Percentiles rank a stretch among this genome's conserved stretches.
Conservation (phyloP, 2,329 filamentous ascomycete species). For the Scedosporium boydii region DNA sequence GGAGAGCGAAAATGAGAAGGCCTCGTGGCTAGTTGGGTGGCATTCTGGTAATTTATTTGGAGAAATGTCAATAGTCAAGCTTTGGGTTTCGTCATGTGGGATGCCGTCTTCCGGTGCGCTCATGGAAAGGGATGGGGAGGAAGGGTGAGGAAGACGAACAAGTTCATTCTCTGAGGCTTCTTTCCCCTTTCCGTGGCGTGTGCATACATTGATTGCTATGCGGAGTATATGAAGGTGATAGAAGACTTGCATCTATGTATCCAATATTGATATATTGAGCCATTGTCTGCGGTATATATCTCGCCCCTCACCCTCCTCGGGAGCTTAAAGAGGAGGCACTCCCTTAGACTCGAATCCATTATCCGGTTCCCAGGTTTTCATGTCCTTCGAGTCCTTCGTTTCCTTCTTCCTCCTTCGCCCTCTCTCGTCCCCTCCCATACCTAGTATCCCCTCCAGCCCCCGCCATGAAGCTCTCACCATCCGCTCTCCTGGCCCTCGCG, state of each 20-base stretch:
- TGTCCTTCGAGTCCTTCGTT: background rate
- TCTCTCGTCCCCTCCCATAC: background rate
- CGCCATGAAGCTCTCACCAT: constrained; percentile 3
- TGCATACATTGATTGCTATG: background rate
- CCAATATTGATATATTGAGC: background rate
- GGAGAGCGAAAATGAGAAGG: background rate
- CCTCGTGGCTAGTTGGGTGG: background rate
- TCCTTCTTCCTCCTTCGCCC: background rate
- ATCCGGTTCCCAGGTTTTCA: background rate
- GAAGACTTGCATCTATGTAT: background rate
- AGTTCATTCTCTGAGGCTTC: background rate
- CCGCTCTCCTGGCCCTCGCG: constrained; percentile 1
- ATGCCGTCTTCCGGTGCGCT: background rate
- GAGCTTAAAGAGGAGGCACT: background rate
- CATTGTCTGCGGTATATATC: background rate
- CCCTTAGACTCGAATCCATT: too few species aligned
- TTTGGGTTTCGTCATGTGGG: background rate
- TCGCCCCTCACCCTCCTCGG: background rate
- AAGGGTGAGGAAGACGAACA: too few species aligned
- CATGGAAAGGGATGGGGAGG: too few species aligned
- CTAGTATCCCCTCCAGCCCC: background rate
- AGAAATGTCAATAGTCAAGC: background rate
- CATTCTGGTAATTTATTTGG: background rate
- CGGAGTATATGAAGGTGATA: too few species aligned
- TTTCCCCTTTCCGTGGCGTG: background rate